Base-by-base conservation (phyloP, 2,329 filamentous ascomycete genomes). In the Onygenales sp. region DNA sequence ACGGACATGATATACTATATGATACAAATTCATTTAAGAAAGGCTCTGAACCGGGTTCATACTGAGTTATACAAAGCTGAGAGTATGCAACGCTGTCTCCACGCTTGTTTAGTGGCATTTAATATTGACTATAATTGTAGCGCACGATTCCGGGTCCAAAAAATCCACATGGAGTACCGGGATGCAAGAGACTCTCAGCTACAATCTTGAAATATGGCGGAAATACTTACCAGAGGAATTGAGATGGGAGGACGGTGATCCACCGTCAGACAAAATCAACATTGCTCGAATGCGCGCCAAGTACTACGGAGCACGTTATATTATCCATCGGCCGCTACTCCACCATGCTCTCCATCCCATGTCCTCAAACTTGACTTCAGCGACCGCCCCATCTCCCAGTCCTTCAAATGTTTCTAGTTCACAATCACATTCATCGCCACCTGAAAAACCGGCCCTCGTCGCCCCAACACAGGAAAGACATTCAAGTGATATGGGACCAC, bases 291-390 rank as follows among this genome's bases (percentile, higher is more conserved):
- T 97, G 57, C 84, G 92, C 43, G 93, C 88, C 11, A 97, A 98
- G 68, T 97, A 93, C 69, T 97, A 92, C 76, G 93, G 93, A 17
- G 91, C 89, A 0, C 82, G 86, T 59, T 90, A 94, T 57, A 91
- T 97, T 64, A 91, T 92, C 31, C 87, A 93, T 66, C 82, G 93
- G 27, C 89, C 88, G 0, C 89, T 92, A 55, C 69, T 86, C 17
- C 79, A 81, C 60, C 77, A 81, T 53, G 79, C 78, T 2, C 73
- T 84, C 2, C 78, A 83, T 51, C 71, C 74, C 11, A 61, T 64
- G 58, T 69, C 50, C 61, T 67, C 27, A 69, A 65, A 56, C 14
- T 32, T 46, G 1, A 38, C 55, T 11, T 59, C 62, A 10, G 57
- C 54, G 2, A 54, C 63, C 6, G 68, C 70, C 3, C 60, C 64